Base-by-base conservation (phyloP, 2,329 filamentous ascomycete species). In the Lachnellula willkommii region DNA sequence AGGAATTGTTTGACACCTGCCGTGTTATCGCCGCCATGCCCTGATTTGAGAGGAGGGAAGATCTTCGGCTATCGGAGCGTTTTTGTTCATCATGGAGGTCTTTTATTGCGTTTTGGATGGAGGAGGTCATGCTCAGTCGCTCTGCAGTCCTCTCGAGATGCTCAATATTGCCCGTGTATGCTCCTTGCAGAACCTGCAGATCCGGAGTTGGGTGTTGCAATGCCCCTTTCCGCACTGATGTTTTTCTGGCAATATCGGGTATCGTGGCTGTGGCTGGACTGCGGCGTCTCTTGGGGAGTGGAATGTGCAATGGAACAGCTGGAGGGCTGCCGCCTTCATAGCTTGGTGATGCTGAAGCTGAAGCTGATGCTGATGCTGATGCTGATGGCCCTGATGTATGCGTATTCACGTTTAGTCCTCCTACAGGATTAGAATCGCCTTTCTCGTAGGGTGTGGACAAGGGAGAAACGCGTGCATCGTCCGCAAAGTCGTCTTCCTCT, bases 61-160 rank as follows among this genome's bases (percentile, higher is more conserved):
- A 87, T 56, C 80, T 78, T 59, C 82, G 78, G 67, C 84, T 89
- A 67, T 88, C 87, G 67, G 77, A 82, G 62, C 83, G 79, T 72
- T 89, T 89, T 67, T 88, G 75, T 71, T 89, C 84, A 58, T 83
- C 77, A 71, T 89, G 84, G 62, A 90, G 77, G 66, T 87, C 83
- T 57, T 87, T 81, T 65, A 91, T 92, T 63, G 89, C 87, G 74
- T 88, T 83, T 65, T 88, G 87, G 66, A 91, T 88, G 59, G 88
- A 89, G 60, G 85, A 88, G 47, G 78, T 79, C 55, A 84, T 85
- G 63, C 86, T 89, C 70, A 92, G 77, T 61, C 84, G 80, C 71
- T 91, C 88, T 49, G 88, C 88, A 11, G 84, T 86, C 62, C 87
- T 84, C 71, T 93, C 88, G 60, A 92, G 81, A 50, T 85, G 82